These are phyloP conservation scores for Pseudogymnoascus sp. DNA, from an alignment of 2,329 filamentous ascomycete genomes.

Conservation along the genomic window DNA sequence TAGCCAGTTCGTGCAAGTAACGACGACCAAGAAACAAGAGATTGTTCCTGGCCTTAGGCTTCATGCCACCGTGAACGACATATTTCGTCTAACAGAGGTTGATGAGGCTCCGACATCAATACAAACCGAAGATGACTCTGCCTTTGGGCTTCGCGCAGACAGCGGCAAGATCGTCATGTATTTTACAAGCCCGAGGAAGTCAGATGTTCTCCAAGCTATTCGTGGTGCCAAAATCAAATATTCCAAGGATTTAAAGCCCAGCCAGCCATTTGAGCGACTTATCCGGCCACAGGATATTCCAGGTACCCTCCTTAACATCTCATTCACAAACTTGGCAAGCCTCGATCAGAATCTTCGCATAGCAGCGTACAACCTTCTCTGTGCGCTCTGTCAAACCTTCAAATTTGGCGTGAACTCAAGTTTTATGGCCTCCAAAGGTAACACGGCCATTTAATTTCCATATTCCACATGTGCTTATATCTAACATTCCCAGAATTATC, in stretches of 20 bases:
- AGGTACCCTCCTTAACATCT: constrained; percentile 58
- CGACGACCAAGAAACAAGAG: constrained; percentile 60
- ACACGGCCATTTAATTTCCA: constrained; percentile 13
- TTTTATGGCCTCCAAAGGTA: constrained; percentile 54
- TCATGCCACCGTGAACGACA: constrained; percentile 58
- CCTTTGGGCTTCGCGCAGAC: constrained; percentile 59
- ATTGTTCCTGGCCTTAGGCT: constrained; percentile 53
- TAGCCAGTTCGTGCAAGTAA: constrained; percentile 61
- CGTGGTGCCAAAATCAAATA: constrained; percentile 54
- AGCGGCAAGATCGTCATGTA: constrained; percentile 65
- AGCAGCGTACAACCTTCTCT: constrained; percentile 59
- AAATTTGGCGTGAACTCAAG: constrained; percentile 54
- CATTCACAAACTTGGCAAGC: constrained; percentile 57
- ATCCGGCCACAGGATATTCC: constrained; percentile 63
- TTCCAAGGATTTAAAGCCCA: constrained; percentile 51
- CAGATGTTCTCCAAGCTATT: constrained; percentile 55
- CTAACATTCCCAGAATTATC: constrained; percentile 42
- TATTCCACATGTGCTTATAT: neutral
- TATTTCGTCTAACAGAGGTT: constrained; percentile 58
- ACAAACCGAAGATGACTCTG: constrained; percentile 56
- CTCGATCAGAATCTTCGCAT: constrained; percentile 50
- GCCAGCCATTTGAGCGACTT: constrained; percentile 55
- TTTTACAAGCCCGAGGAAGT: constrained; percentile 57
- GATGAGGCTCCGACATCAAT: constrained; percentile 58
- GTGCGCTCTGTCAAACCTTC: constrained; percentile 58